A percentile compares a stretch with the other conserved stretches of the same genome.
Conservation (phyloP, 2,329 filamentous ascomycete genomes). For the Chaetomiaceae sp. region DNA sequence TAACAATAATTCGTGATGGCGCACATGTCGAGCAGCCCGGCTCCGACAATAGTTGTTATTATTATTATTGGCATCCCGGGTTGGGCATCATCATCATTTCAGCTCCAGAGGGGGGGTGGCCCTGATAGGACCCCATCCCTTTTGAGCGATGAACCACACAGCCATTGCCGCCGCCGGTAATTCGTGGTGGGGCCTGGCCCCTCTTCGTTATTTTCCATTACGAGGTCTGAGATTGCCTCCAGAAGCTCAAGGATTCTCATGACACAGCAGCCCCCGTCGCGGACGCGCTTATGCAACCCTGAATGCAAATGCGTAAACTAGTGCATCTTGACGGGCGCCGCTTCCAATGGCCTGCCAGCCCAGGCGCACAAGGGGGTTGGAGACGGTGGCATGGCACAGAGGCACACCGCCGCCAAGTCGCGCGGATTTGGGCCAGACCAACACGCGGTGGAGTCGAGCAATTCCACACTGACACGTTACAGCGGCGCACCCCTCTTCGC, state of each 20-base stretch:
- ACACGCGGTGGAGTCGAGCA: constrained; percentile 3
- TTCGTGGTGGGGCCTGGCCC: constrained; percentile 7
- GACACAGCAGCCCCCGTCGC: background rate
- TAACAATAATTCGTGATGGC: background rate
- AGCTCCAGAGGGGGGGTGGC: background rate
- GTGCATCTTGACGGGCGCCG: background rate
- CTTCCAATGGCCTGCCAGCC: constrained; percentile 3
- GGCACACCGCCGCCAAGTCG: background rate
- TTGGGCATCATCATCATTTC: constrained; percentile 16
- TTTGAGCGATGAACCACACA: background rate
- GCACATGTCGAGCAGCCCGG: background rate
- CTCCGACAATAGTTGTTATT: too few species aligned
- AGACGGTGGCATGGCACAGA: background rate
- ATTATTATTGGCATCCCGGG: background rate
- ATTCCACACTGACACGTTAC: constrained; percentile 9
- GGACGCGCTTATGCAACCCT: constrained; percentile 1
- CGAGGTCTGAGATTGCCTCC: background rate
- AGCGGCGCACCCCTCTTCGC: background rate
- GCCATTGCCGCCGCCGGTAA: constrained; percentile 2
- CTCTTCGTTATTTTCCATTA: too few species aligned
- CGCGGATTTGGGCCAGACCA: constrained; percentile 8
- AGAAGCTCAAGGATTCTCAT: background rate
- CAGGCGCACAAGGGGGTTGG: constrained; percentile 3
- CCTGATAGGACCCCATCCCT: background rate
- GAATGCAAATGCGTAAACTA: too few species aligned